phyloP scores from a whole-genome alignment of 805 yeast genomes.

The Cyberlindnera samutprakarnensis region DNA sequence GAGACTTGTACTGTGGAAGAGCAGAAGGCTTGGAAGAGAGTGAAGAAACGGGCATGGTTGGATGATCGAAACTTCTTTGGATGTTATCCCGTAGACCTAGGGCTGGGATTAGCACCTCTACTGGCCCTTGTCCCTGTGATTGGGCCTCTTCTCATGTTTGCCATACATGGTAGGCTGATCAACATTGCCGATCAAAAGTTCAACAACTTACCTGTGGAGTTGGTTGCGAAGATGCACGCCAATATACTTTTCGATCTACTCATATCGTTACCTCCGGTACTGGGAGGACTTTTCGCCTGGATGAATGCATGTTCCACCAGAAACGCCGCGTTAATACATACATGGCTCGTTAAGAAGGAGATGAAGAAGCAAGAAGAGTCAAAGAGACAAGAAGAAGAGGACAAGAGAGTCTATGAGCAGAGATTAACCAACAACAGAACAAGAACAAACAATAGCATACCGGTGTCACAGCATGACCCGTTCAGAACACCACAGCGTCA shows the following conservation, averaged over 20 bases:
- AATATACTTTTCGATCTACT: conserved; percentile 70
- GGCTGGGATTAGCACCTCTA: conserved; percentile 73
- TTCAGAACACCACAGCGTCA: too few species aligned
- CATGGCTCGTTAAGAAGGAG: conserved; percentile 15
- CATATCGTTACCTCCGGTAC: conserved; percentile 69
- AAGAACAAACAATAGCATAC: neutral
- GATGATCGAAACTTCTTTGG: conserved; percentile 84
- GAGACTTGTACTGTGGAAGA: conserved; percentile 51
- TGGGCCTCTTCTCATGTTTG: conserved; percentile 83
- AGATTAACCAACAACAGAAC: neutral
- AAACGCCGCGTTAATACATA: conserved; percentile 77
- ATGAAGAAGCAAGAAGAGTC: conserved; percentile 2
- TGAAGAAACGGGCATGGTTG: conserved; percentile 78
- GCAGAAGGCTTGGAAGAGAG: conserved; percentile 57
- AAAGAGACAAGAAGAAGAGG: conserved; percentile 1
- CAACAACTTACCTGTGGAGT: conserved; percentile 45
- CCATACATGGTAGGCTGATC: conserved; percentile 63
- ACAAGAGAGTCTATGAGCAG: neutral
- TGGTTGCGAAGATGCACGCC: conserved; percentile 65
- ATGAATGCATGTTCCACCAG: conserved; percentile 80
- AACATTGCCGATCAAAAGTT: conserved; percentile 49
- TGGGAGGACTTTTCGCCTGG: conserved; percentile 78
- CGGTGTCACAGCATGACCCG: neutral
- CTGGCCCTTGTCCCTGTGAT: conserved; percentile 66
- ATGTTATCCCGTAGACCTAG: conserved; percentile 66